Base-by-base conservation (phyloP, 768 basidiomycete genomes). In the Leccinum truebloodii region DNA sequence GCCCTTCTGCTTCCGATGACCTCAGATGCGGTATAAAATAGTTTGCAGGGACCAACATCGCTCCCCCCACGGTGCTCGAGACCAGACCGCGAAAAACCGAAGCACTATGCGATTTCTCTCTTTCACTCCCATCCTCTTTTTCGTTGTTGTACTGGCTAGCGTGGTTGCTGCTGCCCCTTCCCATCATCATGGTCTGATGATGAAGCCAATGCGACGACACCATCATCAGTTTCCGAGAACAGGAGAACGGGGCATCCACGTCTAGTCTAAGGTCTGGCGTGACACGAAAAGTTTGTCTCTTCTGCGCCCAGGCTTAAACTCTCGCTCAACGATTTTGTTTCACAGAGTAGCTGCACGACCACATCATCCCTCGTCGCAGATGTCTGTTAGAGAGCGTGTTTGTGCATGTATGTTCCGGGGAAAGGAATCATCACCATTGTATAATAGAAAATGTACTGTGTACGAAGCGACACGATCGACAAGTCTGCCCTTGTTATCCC, bases 21-120 rank as follows among this genome's bases (percentile, higher is more conserved):
- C 22, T 48, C 28, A 41, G 39, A 14, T 12, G 8, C 1, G 35
- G 49, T 59, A 63, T 63, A 69, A 63, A 62, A 44, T 22, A n/a
- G 24, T 7, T 12, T 13, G 37, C 24, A 39, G 14, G 16, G 50
- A 14, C 16, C 32, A 8, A 13, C n/a, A 28, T 34, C 3, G 50
- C 3, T 37, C 46, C 6, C 46, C 54, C 16, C 34, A 35, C 12
- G n/a, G 6, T 9, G 6, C 34, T 37, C 52, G 7, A 32, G 8
- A 54, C 14, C 30, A 7, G 8, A 35, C 18, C 4, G n/a, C 24
- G 44, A 16, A 44, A 48, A 26, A 18, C 9, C 22, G 44, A n/a
- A 50, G 16, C 22, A 12, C 10, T 58, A 65, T 67, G 60, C 20
- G 57, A 22, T 14, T 63, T n/a, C 24, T 58, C 12, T 58, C 54